These are phyloP conservation scores for Solanum pennellii DNA, from an alignment of 257 asterid genomes.

Conservation along the genomic window DNA sequence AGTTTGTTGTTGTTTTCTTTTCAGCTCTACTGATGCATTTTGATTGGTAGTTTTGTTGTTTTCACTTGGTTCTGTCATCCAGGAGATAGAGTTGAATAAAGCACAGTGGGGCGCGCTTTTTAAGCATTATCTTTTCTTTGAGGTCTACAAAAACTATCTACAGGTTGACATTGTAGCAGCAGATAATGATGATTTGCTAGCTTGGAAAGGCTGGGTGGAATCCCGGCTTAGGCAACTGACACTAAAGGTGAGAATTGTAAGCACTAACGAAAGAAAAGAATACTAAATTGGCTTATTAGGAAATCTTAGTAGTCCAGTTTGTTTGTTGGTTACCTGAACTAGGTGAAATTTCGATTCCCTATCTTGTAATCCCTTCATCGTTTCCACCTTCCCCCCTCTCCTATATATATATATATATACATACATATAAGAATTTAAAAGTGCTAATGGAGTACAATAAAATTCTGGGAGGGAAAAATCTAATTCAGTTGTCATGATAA, in stretches of 20 bases:
- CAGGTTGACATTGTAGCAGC: constrained; percentile 27
- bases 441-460: not conserved
- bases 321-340: not conserved
- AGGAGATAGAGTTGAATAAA: constrained; percentile 24
- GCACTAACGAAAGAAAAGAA: not conserved
- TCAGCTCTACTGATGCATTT: not conserved
- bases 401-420: too few relatives aligned
- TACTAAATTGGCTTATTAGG: not conserved
- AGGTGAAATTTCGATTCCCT: not conserved
- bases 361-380: not conserved
- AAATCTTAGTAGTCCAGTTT: not conserved
- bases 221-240: constrained; percentile 27
- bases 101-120: constrained; percentile 19
- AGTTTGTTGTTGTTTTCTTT: not conserved
- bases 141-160: constrained; percentile 30
- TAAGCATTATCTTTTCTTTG: constrained; percentile 24
- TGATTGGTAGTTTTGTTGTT: not conserved
- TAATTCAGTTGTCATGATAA: not conserved
- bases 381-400: not conserved
- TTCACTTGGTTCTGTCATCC: not conserved
- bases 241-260: constrained; percentile 12
- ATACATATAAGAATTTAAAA: too few relatives aligned
- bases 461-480: not conserved
- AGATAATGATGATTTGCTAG: constrained; percentile 22
- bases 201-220: constrained; percentile 38